phyloP scores from a whole-genome alignment of 345 rosid species.

The Microthlaspi erraticum region DNA sequence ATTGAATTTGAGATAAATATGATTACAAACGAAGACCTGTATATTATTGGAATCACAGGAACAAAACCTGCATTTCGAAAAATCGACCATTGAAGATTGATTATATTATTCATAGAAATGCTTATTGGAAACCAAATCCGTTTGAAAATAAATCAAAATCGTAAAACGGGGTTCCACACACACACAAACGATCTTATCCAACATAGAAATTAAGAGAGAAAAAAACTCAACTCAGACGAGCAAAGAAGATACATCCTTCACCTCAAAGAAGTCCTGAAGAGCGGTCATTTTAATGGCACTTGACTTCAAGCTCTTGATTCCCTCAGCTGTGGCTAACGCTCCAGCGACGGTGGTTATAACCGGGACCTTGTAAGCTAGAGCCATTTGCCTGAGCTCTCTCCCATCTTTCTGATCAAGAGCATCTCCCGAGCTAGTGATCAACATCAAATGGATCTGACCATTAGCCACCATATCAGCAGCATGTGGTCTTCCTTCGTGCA shows the following conservation, averaged over 20 bases:
- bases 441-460: conserved; percentile 89
- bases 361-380: conserved; percentile 91
- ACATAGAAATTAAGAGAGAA: not conserved
- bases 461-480: conserved; percentile 96
- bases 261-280: conserved; percentile 84
- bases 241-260: conserved; percentile 41
- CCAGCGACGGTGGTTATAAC: conserved; percentile 91
- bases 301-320: conserved; percentile 77
- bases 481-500: conserved; percentile 96
- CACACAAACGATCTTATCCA: conserved; percentile 30
- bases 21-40: conserved; percentile 9
- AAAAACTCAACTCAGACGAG: conserved; percentile 35
- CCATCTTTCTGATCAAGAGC: conserved; percentile 89
- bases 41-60: not conserved
- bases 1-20: conserved; percentile 11
- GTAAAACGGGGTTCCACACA: not conserved
- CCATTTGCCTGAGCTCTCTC: conserved; percentile 85
- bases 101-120: conserved; percentile 34
- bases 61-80: not conserved
- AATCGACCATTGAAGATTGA: conserved; percentile 9
- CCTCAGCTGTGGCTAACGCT: conserved; percentile 87
- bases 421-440: conserved; percentile 91
- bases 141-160: conserved; percentile 15
- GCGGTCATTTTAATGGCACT: conserved; percentile 68
- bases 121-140: conserved; percentile 30